Evolutionary conservation across 768 basidiomycete genomes (phyloP), one percentile per base, ranked within the genome.

Genomic region (Suillus ampliporus): DNA sequence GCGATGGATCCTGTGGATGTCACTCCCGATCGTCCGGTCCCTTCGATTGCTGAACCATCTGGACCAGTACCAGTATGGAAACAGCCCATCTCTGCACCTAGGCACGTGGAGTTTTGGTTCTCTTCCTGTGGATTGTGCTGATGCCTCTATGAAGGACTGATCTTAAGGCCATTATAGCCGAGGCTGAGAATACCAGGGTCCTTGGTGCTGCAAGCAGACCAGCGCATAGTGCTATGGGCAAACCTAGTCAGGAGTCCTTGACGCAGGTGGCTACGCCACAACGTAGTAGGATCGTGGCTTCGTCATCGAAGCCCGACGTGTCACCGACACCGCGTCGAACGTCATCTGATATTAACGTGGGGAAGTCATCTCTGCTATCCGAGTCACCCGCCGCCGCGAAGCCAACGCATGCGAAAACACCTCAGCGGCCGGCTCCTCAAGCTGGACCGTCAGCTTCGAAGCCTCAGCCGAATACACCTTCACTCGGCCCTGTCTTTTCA

Each of bases 141-240:
- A 67, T 61, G 43, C n/a, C 58, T n/a, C 0, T 46, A 26, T 64
- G 10, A 64, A 95, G 91, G 26, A 85, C 89, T 14, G 92, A 97
- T 71, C 89, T 98, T 84, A 91, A 90, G 68, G 77, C 85, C 17
- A 86, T 98, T 61, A 93, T 98, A 85, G 92, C 90, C 0, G 95
- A 95, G 74, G 84, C 89, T 1, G 86, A 82, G 53, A 76, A 69
- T 17, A 38, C 67, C 13, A 65, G 47, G 52, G 26, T 53, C 54
- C 17, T 26, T 54, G 34, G 59, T 37, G 23, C 5, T 54, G 10
- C 53, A 26, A 43, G 41, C 17, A 43, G 41, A 43, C 41, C 41
- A 54, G 17, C 17, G 17, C 53, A 23, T 5, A 5, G 19, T 51
- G 19, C 28, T 51, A 51, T 51, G 23, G 17, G 5, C 9, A 35